Base-by-base conservation (phyloP, 495 filamentous ascomycete species). In the Lepraria neglecta region DNA sequence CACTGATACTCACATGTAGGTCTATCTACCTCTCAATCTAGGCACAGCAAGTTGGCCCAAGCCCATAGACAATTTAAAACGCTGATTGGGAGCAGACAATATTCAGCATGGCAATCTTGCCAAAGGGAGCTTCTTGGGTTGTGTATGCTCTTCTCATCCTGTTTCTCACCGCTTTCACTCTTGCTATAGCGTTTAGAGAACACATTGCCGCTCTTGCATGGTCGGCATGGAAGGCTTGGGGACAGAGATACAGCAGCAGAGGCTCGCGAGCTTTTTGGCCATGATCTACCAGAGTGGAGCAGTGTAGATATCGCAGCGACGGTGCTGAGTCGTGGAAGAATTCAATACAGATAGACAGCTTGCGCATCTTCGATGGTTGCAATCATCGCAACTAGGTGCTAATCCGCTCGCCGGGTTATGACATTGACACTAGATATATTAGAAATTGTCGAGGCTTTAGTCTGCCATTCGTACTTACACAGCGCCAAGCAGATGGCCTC, bases 51-150 rank as follows among this genome's bases (percentile, higher is more conserved):
- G 50, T 33, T 17, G 7, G 3, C 6, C 12, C 0, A 17, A 52
- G 2, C 17, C 14, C 15, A 33, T 9, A 24, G 4, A 52, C 9
- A 10, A 24, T 33, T 27, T 14, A 30, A 12, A 24, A 28, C 48
- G 28, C 48, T 52, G 6, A 52, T 17, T 3, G 12, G 10, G 7
- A 28, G 48, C 28, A 53, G 50, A 27, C 50, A 11, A 33, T 53
- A 35, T 53, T 53, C 28, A 11, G 50, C 7, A 53, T 53, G 50
- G 50, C 17, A 9, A 53, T 53, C 28, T 7, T 53, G 11, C 50
- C 50, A 4, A 53, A 53, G 10, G 30, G n/a, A 31, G 28, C 50
- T 2, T 31, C 50, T 19, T 53, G 50, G 50, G 14, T 53, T 2
- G 4, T 53, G 2, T 53, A 53, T 19, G 9, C 50, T n/a, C 5